phyloP scores from a whole-genome alignment of 805 yeast genomes.

The Ogataea trehalophila region DNA sequence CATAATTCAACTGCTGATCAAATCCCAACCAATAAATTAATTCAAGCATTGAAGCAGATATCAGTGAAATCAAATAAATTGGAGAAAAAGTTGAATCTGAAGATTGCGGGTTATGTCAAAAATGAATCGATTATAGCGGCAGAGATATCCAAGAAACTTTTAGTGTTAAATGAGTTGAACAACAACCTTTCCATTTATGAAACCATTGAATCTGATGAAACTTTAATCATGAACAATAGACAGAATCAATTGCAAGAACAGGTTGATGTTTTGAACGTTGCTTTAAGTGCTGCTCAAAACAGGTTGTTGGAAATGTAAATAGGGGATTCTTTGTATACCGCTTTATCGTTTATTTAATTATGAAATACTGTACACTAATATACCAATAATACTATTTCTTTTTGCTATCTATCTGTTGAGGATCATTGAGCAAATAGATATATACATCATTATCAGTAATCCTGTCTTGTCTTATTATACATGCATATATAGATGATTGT shows the following conservation, averaged over 20 bases:
- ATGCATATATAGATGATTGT: no score
- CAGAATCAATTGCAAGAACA: slow-evolving; percentile 5
- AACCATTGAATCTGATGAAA: slow-evolving; percentile 6
- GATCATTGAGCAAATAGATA: no score
- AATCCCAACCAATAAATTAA: not conserved
- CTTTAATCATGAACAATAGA: slow-evolving; percentile 6
- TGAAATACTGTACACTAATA: no score
- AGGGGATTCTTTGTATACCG: no score
- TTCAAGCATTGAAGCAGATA: not conserved
- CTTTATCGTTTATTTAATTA: no score
- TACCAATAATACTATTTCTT: no score
- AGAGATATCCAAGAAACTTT: slow-evolving; percentile 6
- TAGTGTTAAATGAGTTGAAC: slow-evolving; percentile 5
- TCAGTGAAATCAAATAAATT: not conserved
- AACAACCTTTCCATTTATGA: slow-evolving; percentile 9
- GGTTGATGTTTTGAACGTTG: slow-evolving; percentile 7
- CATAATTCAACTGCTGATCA: not conserved
- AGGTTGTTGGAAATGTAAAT: not conserved
- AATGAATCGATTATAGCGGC: slow-evolving; percentile 15
- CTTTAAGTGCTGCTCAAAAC: slow-evolving; percentile 7
- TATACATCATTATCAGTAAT: no score
- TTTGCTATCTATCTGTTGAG: no score
- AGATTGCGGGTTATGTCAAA: slow-evolving; percentile 26
- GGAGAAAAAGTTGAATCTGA: not conserved
- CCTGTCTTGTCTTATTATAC: no score